Evolutionary conservation across 805 yeast species (phyloP).

Genomic region (Metschnikowia chrysomelidarum): DNA sequence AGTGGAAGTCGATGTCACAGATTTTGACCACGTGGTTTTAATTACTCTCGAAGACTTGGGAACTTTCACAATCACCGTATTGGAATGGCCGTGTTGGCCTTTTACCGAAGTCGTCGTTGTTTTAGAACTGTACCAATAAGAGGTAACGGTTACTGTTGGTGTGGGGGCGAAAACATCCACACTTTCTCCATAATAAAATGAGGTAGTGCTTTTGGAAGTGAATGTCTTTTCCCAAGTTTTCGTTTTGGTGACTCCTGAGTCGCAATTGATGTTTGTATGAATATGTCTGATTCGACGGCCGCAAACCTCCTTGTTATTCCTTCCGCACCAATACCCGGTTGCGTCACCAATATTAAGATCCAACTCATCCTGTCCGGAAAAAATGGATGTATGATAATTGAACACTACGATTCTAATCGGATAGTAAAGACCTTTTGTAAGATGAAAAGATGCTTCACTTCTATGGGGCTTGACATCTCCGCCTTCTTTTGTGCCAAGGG

Average conservation of each 20-base stretch:
- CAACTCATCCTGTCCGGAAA: too few species aligned
- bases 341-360: too few species aligned
- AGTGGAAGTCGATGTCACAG: constrained; percentile 5
- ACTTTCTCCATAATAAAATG: too few species aligned
- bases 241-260: constrained; percentile 7
- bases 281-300: too few species aligned
- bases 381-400: too few species aligned
- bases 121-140: constrained; percentile 6
- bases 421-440: constrained; percentile 9
- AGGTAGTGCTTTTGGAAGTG: constrained; percentile 11
- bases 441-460: constrained; percentile 6
- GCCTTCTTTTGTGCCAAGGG: constrained; percentile 12
- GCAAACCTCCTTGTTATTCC: too few species aligned
- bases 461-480: constrained; percentile 6
- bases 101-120: constrained; percentile 10
- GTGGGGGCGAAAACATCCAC: too few species aligned
- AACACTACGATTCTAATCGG: constrained; percentile 14
- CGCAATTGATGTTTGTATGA: constrained; percentile 14
- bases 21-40: constrained; percentile 7
- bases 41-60: constrained; percentile 10
- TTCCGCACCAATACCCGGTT: too few species aligned
- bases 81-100: constrained; percentile 12
- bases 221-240: constrained; percentile 4
- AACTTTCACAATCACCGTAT: constrained; percentile 12
- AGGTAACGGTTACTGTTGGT: constrained; percentile 5